Percentiles rank a stretch among this genome's conserved stretches.
phyloP scores from a whole-genome alignment of 768 basidiomycete species.

The Russula foetens region DNA sequence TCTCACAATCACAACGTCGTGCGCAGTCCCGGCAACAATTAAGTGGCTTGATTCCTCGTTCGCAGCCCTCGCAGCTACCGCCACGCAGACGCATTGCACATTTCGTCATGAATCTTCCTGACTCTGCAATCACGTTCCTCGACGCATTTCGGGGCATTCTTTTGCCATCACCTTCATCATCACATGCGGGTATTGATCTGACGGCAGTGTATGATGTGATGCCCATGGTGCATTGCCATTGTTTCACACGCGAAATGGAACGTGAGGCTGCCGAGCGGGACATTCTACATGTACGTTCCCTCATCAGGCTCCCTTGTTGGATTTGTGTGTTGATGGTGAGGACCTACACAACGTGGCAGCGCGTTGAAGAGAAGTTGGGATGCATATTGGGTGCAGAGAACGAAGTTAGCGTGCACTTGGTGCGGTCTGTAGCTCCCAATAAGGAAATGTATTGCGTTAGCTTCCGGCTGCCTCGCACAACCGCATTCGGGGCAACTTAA shows the following conservation, averaged over 20 bases:
- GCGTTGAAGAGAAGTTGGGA: conserved; percentile 63
- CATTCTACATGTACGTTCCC: conserved; percentile 61
- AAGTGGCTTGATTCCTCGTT: neutral
- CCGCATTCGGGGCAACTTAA: conserved; percentile 27
- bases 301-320: conserved; percentile 6
- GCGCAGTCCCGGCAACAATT: conserved; percentile 32
- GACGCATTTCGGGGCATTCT: conserved; percentile 80
- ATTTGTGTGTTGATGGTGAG: neutral
- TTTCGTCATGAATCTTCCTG: conserved; percentile 98
- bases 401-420: conserved; percentile 56
- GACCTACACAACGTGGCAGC: conserved; percentile 33
- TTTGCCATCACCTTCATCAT: conserved; percentile 25
- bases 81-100: conserved; percentile 60
- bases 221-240: conserved; percentile 94
- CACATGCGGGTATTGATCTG: conserved; percentile 36
- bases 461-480: conserved; percentile 57
- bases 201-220: conserved; percentile 33
- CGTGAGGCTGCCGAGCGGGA: conserved; percentile 59
- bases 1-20: conserved; percentile 34
- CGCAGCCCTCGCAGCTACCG: conserved; percentile 20
- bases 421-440: conserved; percentile 89
- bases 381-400: conserved; percentile 38
- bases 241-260: conserved; percentile 86
- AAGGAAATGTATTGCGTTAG: conserved; percentile 98
- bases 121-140: conserved; percentile 82